Base-by-base conservation (phyloP, 2,329 filamentous ascomycete species). In the Corniculantispora saksenae region DNA sequence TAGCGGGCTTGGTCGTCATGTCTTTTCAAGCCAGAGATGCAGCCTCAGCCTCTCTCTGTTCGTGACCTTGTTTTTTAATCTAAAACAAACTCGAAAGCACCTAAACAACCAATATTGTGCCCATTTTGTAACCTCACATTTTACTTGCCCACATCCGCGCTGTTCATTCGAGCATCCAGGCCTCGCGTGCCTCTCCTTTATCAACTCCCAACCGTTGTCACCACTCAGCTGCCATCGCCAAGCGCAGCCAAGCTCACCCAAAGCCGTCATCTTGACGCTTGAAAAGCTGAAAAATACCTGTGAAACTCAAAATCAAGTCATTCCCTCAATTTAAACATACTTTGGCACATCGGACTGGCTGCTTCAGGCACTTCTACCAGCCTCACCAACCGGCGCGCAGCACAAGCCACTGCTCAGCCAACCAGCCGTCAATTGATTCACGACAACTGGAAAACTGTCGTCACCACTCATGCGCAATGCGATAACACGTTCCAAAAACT, bases 401-500 rank as follows among this genome's bases (percentile, higher is more conserved):
- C 12, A 23, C 19, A 23, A 43, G 48, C 48, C 12, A 21, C 35
- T 23, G 15, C 47, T 43, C 23, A 51, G 21, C 48, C 19, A 23
- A 23, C 32, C 47, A 53, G 35, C 17, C 47, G 10, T 13, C 57
- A 56, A 15, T 35, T 43, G 21, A 15, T 27, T 43, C 27, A 25
- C 17, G 47, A 21, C 48, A 53, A 32, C 19, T 32, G 21, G 38
- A 13, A 3, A 35, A 9, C 40, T n/a, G 50, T 50, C 27, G 27
- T 54, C 21, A 40, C 45, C 61, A 50, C 43, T 57, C 32, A 35
- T 58, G 21, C 25, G 54, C 25, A n/a, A 64, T 58, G 54, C 25
- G 29, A 19, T 27, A 23, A 43, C 38, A 43, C 38, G 12, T 43
- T 57, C n/a, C 29, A 38, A 12, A 57, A 57, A 56, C 19, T 15